phyloP scores from a whole-genome alignment of 805 yeast genomes.

The Hanseniaspora lachancei region DNA sequence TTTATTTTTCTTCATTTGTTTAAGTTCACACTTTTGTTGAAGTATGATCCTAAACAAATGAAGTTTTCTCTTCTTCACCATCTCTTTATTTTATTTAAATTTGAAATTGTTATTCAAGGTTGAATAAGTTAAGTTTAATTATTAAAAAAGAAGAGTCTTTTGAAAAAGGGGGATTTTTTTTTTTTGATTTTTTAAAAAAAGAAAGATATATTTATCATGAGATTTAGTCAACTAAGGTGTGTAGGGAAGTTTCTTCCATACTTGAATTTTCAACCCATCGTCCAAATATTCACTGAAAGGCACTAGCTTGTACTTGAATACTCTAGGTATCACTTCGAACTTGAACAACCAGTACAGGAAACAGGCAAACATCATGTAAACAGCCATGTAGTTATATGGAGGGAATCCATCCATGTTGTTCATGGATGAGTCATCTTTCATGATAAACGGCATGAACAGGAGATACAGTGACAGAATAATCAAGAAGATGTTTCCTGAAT shows the following conservation, averaged over 20 bases:
- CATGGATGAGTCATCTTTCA: conserved; percentile 17
- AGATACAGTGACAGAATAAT: conserved; percentile 36
- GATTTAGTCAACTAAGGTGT: neutral
- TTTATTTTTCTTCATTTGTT: no score
- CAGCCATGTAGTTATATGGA: conserved; percentile 31
- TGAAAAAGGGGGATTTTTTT: no score
- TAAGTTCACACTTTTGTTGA: no score
- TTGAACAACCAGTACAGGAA: conserved; percentile 42
- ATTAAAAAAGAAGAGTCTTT: neutral
- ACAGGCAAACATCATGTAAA: conserved; percentile 33
- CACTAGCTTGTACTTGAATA: conserved; percentile 35
- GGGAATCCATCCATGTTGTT: conserved; percentile 24
- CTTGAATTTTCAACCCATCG: conserved; percentile 47
- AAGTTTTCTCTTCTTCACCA: neutral
- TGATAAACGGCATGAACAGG: conserved; percentile 35
- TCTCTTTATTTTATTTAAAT: neutral
- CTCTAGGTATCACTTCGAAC: conserved; percentile 37
- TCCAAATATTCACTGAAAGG: conserved; percentile 31
- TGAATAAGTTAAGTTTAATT: conserved; percentile 4
- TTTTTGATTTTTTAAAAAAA: no score
- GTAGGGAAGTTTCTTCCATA: conserved; percentile 35
- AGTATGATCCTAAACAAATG: neutral
- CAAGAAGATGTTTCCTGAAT: conserved; percentile 36
- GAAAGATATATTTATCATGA: neutral
- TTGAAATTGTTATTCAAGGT: conserved; percentile 6